Evolutionary conservation across 495 filamentous ascomycete species (phyloP).

Genomic region (Daldinia grandis): DNA sequence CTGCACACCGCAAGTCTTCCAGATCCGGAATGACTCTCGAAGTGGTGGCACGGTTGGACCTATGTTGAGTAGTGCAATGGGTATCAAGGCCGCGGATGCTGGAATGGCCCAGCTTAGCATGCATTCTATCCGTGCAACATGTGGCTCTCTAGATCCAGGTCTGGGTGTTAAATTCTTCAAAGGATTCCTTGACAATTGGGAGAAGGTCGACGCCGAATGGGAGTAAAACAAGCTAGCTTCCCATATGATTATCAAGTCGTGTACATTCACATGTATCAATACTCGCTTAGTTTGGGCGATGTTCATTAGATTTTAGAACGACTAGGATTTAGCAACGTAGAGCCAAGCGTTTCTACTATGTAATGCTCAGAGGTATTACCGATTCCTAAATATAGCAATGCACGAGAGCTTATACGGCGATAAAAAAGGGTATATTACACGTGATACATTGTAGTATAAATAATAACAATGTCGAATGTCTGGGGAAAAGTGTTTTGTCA

Average conservation of each 20-base stretch:
- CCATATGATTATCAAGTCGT: not conserved
- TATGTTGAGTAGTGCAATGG: slow-evolving; percentile 82
- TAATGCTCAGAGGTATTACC: not conserved
- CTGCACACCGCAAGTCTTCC: slow-evolving; percentile 83
- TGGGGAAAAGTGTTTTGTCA: no score
- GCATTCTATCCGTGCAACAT: slow-evolving; percentile 93
- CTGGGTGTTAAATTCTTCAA: slow-evolving; percentile 88
- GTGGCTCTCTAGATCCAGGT: slow-evolving; percentile 85
- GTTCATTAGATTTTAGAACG: not conserved
- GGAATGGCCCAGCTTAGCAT: slow-evolving; percentile 93
- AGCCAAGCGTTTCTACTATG: not conserved
- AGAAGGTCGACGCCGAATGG: slow-evolving; percentile 88
- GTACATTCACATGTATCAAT: slow-evolving; percentile 10
- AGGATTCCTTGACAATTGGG: slow-evolving; percentile 88
- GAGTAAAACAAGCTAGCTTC: slow-evolving; percentile 45
- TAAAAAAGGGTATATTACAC: not conserved
- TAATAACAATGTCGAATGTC: no score
- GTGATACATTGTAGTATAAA: not conserved
- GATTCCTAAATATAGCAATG: not conserved
- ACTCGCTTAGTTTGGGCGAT: slow-evolving; percentile 1
- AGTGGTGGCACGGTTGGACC: slow-evolving; percentile 95
- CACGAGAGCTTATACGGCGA: not conserved
- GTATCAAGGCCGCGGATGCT: slow-evolving; percentile 85
- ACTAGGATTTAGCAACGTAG: not conserved
- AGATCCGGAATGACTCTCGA: slow-evolving; percentile 90